A percentile compares a stretch with the other conserved stretches of the same genome.
phyloP scores from a whole-genome alignment of 208 protist genomes.

The Leishmania arabica region DNA sequence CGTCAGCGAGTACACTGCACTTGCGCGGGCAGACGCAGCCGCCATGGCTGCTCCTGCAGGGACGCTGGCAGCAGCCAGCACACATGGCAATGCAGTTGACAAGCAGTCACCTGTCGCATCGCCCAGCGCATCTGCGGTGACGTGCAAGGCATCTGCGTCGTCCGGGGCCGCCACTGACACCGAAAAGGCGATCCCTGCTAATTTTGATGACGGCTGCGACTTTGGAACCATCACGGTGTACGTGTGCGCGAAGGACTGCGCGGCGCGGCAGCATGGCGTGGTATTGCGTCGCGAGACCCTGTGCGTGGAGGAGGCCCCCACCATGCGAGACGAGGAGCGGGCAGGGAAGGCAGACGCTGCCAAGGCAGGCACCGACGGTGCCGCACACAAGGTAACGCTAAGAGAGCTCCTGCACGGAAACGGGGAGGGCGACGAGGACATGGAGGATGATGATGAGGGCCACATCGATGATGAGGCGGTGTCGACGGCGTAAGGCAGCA shows the following conservation, averaged over 20 bases:
- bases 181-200: neutral
- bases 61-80: neutral
- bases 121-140: constrained; percentile 2
- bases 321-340: constrained; percentile 29
- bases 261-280: constrained; percentile 37
- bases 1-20: constrained; percentile 43
- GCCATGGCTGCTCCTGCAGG: neutral
- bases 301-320: constrained; percentile 59
- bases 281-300: constrained; percentile 64
- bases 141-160: neutral
- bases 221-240: constrained; percentile 84
- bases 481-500: neutral
- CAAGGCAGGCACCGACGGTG: constrained; percentile 5
- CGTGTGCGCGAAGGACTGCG: constrained; percentile 66
- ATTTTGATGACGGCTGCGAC: constrained; percentile 71
- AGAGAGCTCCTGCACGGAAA: constrained; percentile 23
- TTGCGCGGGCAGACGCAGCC: constrained; percentile 10
- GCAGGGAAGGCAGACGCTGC: constrained; percentile 24
- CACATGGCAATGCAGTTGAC: no score
- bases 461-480: constrained; percentile 1
- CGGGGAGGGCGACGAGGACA: constrained; percentile 5
- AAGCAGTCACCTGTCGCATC: neutral
- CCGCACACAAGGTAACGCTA: constrained; percentile 15
- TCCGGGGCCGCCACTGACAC: neutral
- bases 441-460: constrained; percentile 6